Percentiles rank a stretch among this genome's conserved stretches.
These are phyloP conservation scores for Vickermania spadyakhi DNA, from an alignment of 208 protist species.

Conservation along the genomic window DNA sequence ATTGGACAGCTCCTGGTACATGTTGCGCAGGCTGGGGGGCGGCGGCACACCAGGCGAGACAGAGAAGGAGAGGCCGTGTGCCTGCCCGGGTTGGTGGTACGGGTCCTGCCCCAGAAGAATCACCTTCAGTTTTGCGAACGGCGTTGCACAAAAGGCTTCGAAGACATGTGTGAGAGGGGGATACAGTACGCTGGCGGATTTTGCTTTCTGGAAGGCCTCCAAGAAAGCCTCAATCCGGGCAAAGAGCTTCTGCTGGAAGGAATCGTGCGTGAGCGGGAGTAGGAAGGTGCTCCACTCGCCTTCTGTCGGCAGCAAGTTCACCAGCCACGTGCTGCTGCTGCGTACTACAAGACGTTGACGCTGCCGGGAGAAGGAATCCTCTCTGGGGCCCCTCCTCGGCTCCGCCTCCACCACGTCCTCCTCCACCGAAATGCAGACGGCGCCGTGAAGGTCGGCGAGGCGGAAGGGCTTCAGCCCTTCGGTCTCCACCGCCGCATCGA, in stretches of 20 bases:
- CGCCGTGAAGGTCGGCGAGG: not conserved
- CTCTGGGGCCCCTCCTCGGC: not conserved
- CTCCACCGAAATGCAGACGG: not conserved
- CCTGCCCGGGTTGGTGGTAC: slow-evolving; percentile 92
- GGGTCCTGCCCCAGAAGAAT: slow-evolving; percentile 96
- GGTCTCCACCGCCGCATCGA: too few species aligned
- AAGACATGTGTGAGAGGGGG: slow-evolving; percentile 84
- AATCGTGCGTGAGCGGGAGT: slow-evolving; percentile 26
- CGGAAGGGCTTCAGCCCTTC: not conserved
- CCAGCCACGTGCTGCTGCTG: slow-evolving; percentile 25
- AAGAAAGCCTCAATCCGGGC: slow-evolving; percentile 56
- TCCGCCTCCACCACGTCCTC: not conserved
- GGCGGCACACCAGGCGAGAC: slow-evolving; percentile 83
- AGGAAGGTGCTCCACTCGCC: slow-evolving; percentile 50
- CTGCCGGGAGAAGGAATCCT: not conserved
- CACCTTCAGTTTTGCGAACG: slow-evolving; percentile 88
- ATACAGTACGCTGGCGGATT: slow-evolving; percentile 43
- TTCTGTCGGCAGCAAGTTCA: slow-evolving; percentile 29
- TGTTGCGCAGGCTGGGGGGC: slow-evolving; percentile 91
- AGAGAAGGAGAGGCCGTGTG: slow-evolving; percentile 96
- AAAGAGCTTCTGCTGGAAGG: slow-evolving; percentile 36
- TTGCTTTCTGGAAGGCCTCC: slow-evolving; percentile 18
- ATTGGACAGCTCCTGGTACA: slow-evolving; percentile 92
- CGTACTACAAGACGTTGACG: not conserved
- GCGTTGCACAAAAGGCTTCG: slow-evolving; percentile 84